Base-by-base conservation (phyloP, 805 yeast species). In the Sungouiella thailandica region DNA sequence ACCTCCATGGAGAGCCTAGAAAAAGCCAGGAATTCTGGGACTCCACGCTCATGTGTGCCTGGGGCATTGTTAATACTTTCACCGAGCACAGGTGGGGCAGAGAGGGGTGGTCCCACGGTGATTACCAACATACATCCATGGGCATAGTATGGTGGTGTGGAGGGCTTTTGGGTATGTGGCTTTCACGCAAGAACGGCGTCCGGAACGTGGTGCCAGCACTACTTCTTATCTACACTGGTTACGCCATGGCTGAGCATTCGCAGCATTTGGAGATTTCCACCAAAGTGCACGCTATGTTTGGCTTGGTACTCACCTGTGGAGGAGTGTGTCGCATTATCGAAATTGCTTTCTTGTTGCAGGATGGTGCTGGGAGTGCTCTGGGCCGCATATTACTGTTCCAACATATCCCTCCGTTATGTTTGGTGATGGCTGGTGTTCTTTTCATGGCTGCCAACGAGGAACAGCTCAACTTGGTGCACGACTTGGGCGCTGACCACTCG, bases 61-160 rank as follows among this genome's bases (percentile, higher is more conserved):
- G 96, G 95, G 97, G 97, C 5, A 77, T 88, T 22, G 82, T 90
- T 38, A 90, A 90, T 57, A 88, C 97, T 1, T 90, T 90, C 59
- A 90, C 97, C 2, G 97, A 90, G 59, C 97, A 90, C 58, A 65
- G 97, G 41, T 90, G 97, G 97, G 95, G 95, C 24, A 53, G 57
- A 20, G 93, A 88, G 53, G 76, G 68, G 7, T 90, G 97, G 97
- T 72, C 76, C 27, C 94, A 84, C 67, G 93, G 95, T 7, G 97
- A 88, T 57, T 86, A 82, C 56, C 96, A 89, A 62, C 97, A 89
- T 58, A 89, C 97, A 0, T 76, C 93, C 14, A 87, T 90, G 96
- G 97, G 97, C 1, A 83, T 90, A 36, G 72, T 90, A 19, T 90
- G 97, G 95, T 88, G 96, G 94, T 76, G 86, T 32, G 94, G 95